These are phyloP conservation scores for Lentinus tigrinus DNA, from an alignment of 768 basidiomycete species.

Conservation along the genomic window DNA sequence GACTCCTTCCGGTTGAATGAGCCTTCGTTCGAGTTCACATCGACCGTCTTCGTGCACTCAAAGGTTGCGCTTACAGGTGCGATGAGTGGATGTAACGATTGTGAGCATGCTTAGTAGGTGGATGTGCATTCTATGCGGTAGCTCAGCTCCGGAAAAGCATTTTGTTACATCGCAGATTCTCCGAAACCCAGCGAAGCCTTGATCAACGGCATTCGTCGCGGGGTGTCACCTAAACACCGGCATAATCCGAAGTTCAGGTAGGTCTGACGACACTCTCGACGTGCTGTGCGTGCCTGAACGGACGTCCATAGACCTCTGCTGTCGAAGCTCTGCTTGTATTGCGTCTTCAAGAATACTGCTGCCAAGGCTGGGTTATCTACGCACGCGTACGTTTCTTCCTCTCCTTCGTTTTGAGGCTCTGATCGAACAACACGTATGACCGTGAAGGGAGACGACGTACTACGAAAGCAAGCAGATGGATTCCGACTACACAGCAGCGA, in stretches of 20 bases:
- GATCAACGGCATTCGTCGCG: slow-evolving; percentile 79
- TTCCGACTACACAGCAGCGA: slow-evolving; percentile 50
- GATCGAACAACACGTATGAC: not conserved
- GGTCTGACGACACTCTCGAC: not conserved
- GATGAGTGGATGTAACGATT: slow-evolving; percentile 65
- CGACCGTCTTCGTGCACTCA: slow-evolving; percentile 58
- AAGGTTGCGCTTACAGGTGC: slow-evolving; percentile 35
- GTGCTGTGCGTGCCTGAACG: not conserved
- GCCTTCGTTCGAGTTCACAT: slow-evolving; percentile 60
- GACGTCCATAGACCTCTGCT: slow-evolving; percentile 42
- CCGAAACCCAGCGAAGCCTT: slow-evolving; percentile 54
- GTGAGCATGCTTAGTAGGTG: slow-evolving; percentile 41
- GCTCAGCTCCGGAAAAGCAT: slow-evolving; percentile 40
- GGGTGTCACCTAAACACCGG: slow-evolving; percentile 71
- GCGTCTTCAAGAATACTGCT: slow-evolving; percentile 38
- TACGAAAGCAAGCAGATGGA: slow-evolving; percentile 41
- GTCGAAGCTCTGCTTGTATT: slow-evolving; percentile 54
- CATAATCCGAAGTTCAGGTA: slow-evolving; percentile 63
- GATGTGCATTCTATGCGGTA: not conserved
- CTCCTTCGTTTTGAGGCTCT: not conserved
- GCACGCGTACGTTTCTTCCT: slow-evolving; percentile 10
- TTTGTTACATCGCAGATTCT: slow-evolving; percentile 67
- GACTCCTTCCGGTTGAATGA: slow-evolving; percentile 45
- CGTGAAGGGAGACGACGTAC: slow-evolving; percentile 35
- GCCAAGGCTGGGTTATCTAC: slow-evolving; percentile 12